Base-by-base conservation (phyloP, 306 rosid genomes). In the Rosa lucieae region DNA sequence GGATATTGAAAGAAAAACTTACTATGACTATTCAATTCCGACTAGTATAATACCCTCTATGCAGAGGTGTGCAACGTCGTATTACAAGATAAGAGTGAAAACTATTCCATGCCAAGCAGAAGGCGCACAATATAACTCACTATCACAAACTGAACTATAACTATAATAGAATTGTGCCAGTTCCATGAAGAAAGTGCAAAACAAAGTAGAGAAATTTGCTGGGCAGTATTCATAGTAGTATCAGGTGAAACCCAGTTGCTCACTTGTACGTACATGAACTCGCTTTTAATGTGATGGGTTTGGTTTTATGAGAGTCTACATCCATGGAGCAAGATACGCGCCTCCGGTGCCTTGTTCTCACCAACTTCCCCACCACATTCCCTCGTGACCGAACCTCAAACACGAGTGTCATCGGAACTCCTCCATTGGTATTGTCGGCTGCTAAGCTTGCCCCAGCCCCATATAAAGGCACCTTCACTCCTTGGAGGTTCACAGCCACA, bases 401-500 rank as follows among this genome's bases (percentile, higher is more conserved):
- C 69, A 84, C 78, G 72, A 94, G 92, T 67, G 5, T 79, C 91
- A 87, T 61, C 26, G 97, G 87, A 43, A 94, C 75, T 73, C 75
- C 89, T 58, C 90, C 88, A 23, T 73, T 78, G 75, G 78, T 84
- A 29, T 79, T 78, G 21, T 74, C 76, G 17, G 35, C 91, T 6
- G 74, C 87, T 18, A 94, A 78, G 88, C 88, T 89, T 5, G 88
- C 92, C 56, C 97, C 92, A 26, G 93, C 97, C 7, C 97, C 97
- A 77, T 91, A 94, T 35, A 91, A 49, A 61, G 97, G 97, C 85
- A 94, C 90, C 84, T 84, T 86, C 85, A 80, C 82, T 79, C 97
- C 97, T 86, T 83, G 88, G 47, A 91, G 80, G 74, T 88, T 89
- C 76, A 92, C 85, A 0, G 47, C 32, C 84, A 88, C 87, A 0